Evolutionary conservation across 768 basidiomycete genomes (phyloP).

Genomic region (Porphyrellus cyaneotinctus): DNA sequence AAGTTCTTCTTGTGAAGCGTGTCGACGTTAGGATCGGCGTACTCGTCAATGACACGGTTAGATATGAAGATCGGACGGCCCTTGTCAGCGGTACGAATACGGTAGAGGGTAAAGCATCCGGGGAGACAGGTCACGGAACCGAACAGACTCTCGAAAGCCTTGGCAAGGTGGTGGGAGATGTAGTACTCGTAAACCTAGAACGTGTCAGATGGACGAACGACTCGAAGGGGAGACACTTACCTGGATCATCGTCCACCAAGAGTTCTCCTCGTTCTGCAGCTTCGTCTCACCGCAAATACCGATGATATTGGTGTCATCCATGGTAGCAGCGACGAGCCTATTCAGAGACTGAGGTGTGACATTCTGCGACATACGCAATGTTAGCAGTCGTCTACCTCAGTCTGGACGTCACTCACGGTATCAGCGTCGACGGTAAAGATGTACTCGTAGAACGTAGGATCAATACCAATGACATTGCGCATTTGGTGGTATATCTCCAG

Average conservation of each 20-base stretch:
- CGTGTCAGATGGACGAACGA: constrained; percentile 1
- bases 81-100: constrained; percentile 68
- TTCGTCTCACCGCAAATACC: constrained; percentile 70
- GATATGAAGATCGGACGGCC: constrained; percentile 70
- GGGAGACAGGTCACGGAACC: constrained; percentile 73
- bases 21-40: constrained; percentile 61
- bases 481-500: constrained; percentile 72
- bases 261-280: constrained; percentile 61
- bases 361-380: constrained; percentile 34
- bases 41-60: constrained; percentile 66
- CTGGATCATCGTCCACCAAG: constrained; percentile 80
- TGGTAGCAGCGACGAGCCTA: constrained; percentile 57
- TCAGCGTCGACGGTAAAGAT: constrained; percentile 72
- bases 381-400: constrained; percentile 11
- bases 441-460: constrained; percentile 73
- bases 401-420: constrained; percentile 39
- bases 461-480: constrained; percentile 70
- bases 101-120: constrained; percentile 69
- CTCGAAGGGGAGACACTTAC: constrained; percentile 24
- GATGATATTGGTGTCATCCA: constrained; percentile 59
- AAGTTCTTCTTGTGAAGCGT: constrained; percentile 72
- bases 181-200: constrained; percentile 64
- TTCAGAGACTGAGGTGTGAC: constrained; percentile 66
- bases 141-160: constrained; percentile 65
- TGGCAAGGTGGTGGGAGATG: constrained; percentile 62